Percentiles rank a stretch among this genome's conserved stretches.
phyloP scores from a whole-genome alignment of 805 yeast species.

The Candida nanaspora region DNA sequence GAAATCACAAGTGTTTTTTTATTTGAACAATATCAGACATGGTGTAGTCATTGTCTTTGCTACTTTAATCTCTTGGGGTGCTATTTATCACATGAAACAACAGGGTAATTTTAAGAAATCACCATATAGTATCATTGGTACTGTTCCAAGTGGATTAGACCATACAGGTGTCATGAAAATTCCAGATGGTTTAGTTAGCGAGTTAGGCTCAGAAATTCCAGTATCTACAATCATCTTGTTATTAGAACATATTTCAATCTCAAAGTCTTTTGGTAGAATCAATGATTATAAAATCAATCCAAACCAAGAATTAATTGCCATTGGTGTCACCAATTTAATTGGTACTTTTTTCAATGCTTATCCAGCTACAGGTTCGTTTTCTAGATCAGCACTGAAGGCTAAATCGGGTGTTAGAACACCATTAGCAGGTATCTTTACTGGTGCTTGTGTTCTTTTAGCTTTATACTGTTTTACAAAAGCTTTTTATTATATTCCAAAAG shows the following conservation, averaged over 20 bases:
- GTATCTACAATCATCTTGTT: constrained; percentile 77
- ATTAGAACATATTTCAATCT: constrained; percentile 87
- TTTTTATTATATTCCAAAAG: constrained; percentile 86
- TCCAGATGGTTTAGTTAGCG: constrained; percentile 50
- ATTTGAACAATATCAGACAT: constrained; percentile 67
- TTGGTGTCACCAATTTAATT: constrained; percentile 83
- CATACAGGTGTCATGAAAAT: constrained; percentile 68
- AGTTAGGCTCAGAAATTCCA: constrained; percentile 73
- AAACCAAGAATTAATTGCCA: constrained; percentile 90
- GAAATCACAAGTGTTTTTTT: constrained; percentile 53
- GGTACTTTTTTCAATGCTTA: constrained; percentile 92
- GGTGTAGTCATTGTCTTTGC: constrained; percentile 78
- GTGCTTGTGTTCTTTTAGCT: constrained; percentile 81
- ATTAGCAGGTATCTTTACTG: constrained; percentile 84
- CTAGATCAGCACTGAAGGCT: constrained; percentile 89
- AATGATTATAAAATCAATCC: constrained; percentile 89
- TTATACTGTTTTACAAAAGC: constrained; percentile 77
- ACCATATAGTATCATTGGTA: constrained; percentile 59
- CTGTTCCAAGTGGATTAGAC: constrained; percentile 75
- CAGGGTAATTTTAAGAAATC: constrained; percentile 32
- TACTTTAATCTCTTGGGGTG: constrained; percentile 76
- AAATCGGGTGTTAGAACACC: constrained; percentile 96
- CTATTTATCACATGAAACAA: constrained; percentile 32
- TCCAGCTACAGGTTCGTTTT: constrained; percentile 94
- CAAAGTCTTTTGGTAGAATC: constrained; percentile 89